These are phyloP conservation scores for Penicillium pancosmium DNA, from an alignment of 495 filamentous ascomycete species.

Conservation along the genomic window DNA sequence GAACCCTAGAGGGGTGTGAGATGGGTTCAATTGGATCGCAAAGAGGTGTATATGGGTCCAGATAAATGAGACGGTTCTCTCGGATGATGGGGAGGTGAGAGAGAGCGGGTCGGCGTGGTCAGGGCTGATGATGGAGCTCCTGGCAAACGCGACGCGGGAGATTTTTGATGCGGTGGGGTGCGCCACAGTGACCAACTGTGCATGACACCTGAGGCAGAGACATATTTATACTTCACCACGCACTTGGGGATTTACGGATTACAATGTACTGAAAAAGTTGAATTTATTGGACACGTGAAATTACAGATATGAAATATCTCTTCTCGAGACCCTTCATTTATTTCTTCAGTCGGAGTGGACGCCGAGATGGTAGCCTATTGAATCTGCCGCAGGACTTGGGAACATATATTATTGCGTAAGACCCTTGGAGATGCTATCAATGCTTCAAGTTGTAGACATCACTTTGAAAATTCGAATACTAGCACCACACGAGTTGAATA, in stretches of 20 bases:
- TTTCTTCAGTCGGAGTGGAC: too few species aligned
- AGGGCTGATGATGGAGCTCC: constrained; percentile 27
- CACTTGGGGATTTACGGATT: not conserved
- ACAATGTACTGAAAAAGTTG: not conserved
- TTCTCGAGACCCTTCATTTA: too few species aligned
- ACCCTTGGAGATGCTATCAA: too few species aligned
- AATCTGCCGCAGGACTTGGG: too few species aligned
- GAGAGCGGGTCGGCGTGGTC: constrained; percentile 15
- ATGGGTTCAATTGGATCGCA: constrained; percentile 21
- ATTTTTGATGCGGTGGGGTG: constrained; percentile 33
- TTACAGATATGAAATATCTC: too few species aligned
- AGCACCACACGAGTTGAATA: too few species aligned
- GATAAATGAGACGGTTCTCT: constrained; percentile 15
- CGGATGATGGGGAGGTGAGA: constrained; percentile 12
- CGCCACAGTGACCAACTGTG: constrained; percentile 13
- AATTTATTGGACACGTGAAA: too few species aligned
- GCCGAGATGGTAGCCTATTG: too few species aligned
- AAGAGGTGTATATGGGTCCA: not conserved
- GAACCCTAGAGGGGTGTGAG: constrained; percentile 14
- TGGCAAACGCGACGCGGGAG: constrained; percentile 46
- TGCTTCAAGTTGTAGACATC: too few species aligned
- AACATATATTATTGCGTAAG: too few species aligned
- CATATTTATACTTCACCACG: not conserved
- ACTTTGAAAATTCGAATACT: too few species aligned
- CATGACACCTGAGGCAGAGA: constrained; percentile 32